These are phyloP conservation scores for Chaetomium fimeti DNA, from an alignment of 495 filamentous ascomycete genomes.

Conservation along the genomic window DNA sequence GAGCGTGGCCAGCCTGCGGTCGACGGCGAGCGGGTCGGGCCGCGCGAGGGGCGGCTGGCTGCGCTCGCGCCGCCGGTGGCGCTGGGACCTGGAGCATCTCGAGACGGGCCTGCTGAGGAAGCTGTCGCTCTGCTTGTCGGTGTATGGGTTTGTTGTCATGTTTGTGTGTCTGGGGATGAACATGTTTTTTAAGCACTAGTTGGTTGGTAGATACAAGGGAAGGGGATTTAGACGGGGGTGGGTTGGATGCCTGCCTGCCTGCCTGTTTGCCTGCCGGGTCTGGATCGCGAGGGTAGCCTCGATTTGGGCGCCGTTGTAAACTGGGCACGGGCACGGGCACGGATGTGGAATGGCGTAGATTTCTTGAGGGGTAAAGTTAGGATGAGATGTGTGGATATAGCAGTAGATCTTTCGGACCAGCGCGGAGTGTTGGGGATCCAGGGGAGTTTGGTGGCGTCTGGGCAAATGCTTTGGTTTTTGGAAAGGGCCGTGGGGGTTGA, in stretches of 20 bases:
- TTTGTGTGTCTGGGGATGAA: slow-evolving; percentile 82
- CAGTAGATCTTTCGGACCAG: neutral
- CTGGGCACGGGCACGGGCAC: no score
- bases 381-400: neutral
- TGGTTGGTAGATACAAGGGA: neutral
- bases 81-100: slow-evolving; percentile 52
- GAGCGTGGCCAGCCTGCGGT: slow-evolving; percentile 47
- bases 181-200: slow-evolving; percentile 34
- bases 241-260: no score
- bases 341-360: neutral
- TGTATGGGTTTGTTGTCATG: slow-evolving; percentile 90
- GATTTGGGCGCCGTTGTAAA: neutral
- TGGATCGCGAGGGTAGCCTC: no score
- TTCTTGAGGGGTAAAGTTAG: no score
- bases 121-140: slow-evolving; percentile 68
- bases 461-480: slow-evolving; percentile 7
- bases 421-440: neutral
- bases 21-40: slow-evolving; percentile 37
- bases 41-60: slow-evolving; percentile 21
- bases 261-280: no score
- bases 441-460: slow-evolving; percentile 7
- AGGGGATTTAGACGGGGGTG: neutral
- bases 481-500: neutral
- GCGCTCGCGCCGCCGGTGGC: slow-evolving; percentile 40
- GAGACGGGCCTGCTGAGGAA: slow-evolving; percentile 61